A percentile compares a stretch with the other conserved stretches of the same genome.
phyloP scores from a whole-genome alignment of 257 asterid species.

The Coffea canephora region DNA sequence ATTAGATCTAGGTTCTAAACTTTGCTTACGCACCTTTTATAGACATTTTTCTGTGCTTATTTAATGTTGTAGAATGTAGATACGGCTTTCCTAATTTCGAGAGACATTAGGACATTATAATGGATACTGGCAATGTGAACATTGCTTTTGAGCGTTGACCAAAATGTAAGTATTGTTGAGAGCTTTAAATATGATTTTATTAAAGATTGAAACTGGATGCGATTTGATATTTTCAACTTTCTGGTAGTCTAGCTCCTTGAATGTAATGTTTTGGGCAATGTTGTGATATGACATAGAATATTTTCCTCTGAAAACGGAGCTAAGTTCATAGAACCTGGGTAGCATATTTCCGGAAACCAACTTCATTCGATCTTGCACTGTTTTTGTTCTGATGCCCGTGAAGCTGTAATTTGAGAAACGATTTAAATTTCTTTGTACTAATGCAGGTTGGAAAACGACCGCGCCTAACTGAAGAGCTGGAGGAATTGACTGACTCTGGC shows the following conservation, averaged over 20 bases:
- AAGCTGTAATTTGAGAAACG: background rate
- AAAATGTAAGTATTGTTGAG: background rate
- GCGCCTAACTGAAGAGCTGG: slow-evolving; percentile 29
- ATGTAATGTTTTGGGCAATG: background rate
- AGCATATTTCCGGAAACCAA: background rate
- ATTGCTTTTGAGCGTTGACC: background rate
- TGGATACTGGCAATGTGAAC: background rate
- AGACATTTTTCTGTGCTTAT: background rate
- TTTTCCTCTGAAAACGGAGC: background rate
- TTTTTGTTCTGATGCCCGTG: background rate
- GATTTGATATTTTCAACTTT: background rate
- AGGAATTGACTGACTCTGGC: slow-evolving; percentile 21
- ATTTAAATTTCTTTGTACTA: slow-evolving; percentile 1
- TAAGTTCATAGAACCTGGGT: background rate
- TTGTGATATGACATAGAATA: too few relatives aligned
- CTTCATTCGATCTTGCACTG: background rate
- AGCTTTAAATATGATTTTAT: background rate
- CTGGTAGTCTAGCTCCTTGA: background rate
- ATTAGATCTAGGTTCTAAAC: background rate
- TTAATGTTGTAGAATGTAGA: background rate
- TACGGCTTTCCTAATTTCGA: too few relatives aligned
- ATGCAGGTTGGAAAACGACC: slow-evolving; percentile 44
- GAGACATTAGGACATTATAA: background rate
- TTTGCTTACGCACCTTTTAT: background rate
- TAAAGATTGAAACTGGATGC: background rate